Percentiles rank a stretch among this genome's conserved stretches.
These are phyloP conservation scores for Bryoglossum gracile DNA, from an alignment of 495 filamentous ascomycete genomes.

Conservation along the genomic window DNA sequence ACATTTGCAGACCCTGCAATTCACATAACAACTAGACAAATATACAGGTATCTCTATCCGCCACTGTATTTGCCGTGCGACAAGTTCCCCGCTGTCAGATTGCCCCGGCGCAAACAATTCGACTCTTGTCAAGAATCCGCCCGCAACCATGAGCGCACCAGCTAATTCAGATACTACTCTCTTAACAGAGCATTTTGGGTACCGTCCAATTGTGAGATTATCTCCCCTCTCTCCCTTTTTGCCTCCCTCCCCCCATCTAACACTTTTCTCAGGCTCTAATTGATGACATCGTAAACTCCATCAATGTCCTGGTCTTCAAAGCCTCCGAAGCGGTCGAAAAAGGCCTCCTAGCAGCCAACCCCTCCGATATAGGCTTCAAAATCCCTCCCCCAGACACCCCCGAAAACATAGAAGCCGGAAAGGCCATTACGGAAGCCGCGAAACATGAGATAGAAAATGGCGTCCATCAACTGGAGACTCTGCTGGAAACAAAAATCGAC, in stretches of 20 bases:
- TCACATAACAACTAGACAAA: background rate
- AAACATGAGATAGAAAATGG: conserved; percentile 82
- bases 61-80: too few species aligned
- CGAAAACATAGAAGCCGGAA: conserved; percentile 39
- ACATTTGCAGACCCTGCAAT: background rate
- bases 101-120: conserved; percentile 9
- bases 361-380: conserved; percentile 68
- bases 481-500: conserved; percentile 77
- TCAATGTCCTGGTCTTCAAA: conserved; percentile 83
- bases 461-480: conserved; percentile 84
- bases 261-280: conserved; percentile 60
- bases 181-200: conserved; percentile 92
- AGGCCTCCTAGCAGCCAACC: conserved; percentile 63
- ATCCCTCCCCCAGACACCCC: conserved; percentile 41
- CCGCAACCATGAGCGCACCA: conserved; percentile 16
- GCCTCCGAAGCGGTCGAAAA: conserved; percentile 78
- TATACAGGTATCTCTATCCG: background rate
- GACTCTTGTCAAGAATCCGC: background rate
- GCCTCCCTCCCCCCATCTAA: too few species aligned
- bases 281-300: conserved; percentile 94
- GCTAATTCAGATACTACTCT: conserved; percentile 53
- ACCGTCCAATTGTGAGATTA: conserved; percentile 77
- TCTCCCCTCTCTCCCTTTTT: too few species aligned
- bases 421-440: conserved; percentile 31
- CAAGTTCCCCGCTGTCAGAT: background rate